phyloP scores from a whole-genome alignment of 257 asterid genomes.

The Lavandula angustifolia region DNA sequence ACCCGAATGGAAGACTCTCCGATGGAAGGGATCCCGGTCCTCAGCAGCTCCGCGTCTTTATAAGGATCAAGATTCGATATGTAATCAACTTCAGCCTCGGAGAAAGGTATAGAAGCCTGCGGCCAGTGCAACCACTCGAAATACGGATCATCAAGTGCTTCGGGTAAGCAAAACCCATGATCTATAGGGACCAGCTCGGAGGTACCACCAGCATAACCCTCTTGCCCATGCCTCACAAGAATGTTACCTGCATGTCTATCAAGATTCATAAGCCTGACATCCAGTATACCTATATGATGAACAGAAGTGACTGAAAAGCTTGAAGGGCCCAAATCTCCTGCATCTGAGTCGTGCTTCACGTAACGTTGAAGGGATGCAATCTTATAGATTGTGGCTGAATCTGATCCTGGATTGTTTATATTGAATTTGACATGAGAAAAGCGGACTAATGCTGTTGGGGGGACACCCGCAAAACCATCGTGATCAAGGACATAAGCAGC shows the following conservation, averaged over 20 bases:
- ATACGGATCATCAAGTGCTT: conserved; percentile 89
- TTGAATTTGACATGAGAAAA: conserved; percentile 72
- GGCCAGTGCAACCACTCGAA: conserved; percentile 99
- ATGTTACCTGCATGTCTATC: conserved; percentile 96
- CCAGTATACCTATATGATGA: conserved; percentile 85
- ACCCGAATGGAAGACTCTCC: conserved; percentile 76
- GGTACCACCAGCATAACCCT: conserved; percentile 46
- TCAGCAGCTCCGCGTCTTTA: conserved; percentile 71
- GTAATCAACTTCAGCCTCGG: conserved; percentile 73
- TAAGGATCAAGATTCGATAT: conserved; percentile 68
- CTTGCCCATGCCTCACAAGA: conserved; percentile 65
- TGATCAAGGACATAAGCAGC: conserved; percentile 96
- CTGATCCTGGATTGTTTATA: conserved; percentile 40
- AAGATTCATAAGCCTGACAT: conserved; percentile 79
- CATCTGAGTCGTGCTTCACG: conserved; percentile 73
- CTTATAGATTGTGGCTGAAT: conserved; percentile 47
- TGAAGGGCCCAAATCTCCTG: conserved; percentile 92
- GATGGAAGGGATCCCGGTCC: conserved; percentile 66
- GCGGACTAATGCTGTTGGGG: conserved; percentile 82
- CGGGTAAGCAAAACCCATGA: conserved; percentile 94
- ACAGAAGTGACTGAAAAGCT: conserved; percentile 78
- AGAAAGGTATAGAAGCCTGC: conserved; percentile 82
- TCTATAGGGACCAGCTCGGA: conserved; percentile 93
- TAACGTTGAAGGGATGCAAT: conserved; percentile 84
- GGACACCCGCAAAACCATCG: conserved; percentile 78